These are phyloP conservation scores for Cryphonectria naterciae DNA, from an alignment of 2,329 filamentous ascomycete species.

Conservation along the genomic window DNA sequence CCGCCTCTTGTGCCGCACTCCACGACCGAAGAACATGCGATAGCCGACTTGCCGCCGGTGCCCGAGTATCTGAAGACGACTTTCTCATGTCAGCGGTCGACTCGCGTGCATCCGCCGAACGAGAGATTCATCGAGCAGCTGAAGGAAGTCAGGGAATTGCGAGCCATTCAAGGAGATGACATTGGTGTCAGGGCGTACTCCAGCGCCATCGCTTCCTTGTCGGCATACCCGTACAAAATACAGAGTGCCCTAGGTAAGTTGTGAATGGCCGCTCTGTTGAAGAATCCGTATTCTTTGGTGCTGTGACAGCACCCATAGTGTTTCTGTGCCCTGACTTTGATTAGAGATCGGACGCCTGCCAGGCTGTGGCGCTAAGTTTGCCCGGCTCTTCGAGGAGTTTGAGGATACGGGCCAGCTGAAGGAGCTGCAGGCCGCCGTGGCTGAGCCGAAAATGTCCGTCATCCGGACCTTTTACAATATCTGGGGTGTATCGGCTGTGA, in stretches of 20 bases:
- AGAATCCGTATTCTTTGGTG: not conserved
- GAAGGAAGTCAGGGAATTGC: conserved; percentile 71
- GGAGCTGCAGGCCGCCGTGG: conserved; percentile 66
- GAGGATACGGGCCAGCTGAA: conserved; percentile 60
- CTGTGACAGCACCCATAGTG: no score
- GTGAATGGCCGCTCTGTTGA: conserved; percentile 22
- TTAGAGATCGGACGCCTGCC: conserved; percentile 64
- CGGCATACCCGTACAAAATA: conserved; percentile 72
- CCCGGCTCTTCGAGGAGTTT: conserved; percentile 78
- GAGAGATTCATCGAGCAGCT: conserved; percentile 74
- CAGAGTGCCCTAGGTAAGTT: conserved; percentile 46
- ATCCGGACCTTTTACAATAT: conserved; percentile 79
- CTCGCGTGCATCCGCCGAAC: conserved; percentile 73
- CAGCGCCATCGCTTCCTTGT: conserved; percentile 79
- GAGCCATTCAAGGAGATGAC: conserved; percentile 73
- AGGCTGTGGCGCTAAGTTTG: conserved; percentile 81
- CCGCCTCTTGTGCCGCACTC: conserved; percentile 64
- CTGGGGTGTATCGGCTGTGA: conserved; percentile 87
- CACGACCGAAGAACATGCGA: conserved; percentile 76
- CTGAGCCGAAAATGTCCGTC: conserved; percentile 65
- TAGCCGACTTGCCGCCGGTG: conserved; percentile 60
- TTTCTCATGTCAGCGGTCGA: conserved; percentile 82
- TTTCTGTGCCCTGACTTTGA: not conserved
- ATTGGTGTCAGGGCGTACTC: conserved; percentile 87
- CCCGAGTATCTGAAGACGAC: conserved; percentile 68